Conservation (phyloP, 441 rosid genomes). For the Euphorbia corollata region DNA sequence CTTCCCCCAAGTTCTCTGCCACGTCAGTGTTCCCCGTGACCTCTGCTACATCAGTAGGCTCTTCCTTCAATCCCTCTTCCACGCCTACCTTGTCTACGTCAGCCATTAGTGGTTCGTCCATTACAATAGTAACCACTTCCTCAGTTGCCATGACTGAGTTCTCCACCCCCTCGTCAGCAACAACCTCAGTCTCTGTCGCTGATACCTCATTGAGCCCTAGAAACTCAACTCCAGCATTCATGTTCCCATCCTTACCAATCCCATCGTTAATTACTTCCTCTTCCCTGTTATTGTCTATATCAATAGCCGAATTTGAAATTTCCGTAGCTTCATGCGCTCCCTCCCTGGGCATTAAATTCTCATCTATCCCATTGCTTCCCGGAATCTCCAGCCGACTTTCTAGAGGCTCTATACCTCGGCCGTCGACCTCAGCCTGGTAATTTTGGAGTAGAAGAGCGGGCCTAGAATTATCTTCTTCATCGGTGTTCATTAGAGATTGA, state of each 20-base stretch:
- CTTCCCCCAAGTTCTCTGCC: not conserved
- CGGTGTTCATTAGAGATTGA: not conserved
- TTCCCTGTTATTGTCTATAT: not conserved
- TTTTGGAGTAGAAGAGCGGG: not conserved
- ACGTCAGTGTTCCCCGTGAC: not conserved
- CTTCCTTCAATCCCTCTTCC: not conserved
- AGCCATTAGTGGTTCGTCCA: not conserved
- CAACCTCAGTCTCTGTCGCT: not conserved
- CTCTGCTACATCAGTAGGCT: not conserved
- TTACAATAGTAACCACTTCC: not conserved
- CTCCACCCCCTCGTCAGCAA: not conserved
- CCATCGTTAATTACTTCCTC: not conserved
- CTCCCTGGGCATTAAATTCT: not conserved
- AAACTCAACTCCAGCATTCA: not conserved
- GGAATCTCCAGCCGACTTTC: not conserved
- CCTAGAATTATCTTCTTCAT: conserved; percentile 12
- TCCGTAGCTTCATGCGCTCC: not conserved
- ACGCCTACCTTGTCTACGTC: not conserved
- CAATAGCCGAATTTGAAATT: too few relatives aligned
- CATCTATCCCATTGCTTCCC: not conserved
- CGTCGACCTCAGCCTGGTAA: not conserved
- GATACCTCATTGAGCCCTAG: too few relatives aligned
- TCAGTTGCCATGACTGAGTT: not conserved
- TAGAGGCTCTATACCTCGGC: not conserved
- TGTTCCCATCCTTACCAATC: not conserved